These are phyloP conservation scores for Geosmithia putterillii DNA, from an alignment of 2,329 filamentous ascomycete species.

Conservation along the genomic window DNA sequence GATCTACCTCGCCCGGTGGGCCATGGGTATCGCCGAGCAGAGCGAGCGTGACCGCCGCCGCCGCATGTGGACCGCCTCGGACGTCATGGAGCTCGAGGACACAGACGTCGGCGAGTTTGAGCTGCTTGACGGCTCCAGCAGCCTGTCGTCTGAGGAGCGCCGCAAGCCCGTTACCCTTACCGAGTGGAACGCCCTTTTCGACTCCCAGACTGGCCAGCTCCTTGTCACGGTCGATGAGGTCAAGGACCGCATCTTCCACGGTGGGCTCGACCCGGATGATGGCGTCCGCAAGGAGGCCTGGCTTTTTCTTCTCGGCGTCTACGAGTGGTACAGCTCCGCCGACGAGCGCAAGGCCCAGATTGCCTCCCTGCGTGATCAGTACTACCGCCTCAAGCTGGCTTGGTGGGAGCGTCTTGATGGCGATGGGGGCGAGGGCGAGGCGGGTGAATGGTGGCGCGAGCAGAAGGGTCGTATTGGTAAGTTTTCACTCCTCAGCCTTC, in stretches of 20 bases:
- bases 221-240: slow-evolving; percentile 80
- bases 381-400: slow-evolving; percentile 80
- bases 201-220: slow-evolving; percentile 59
- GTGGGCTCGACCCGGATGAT: slow-evolving; percentile 77
- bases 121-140: slow-evolving; percentile 69
- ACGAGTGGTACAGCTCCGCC: slow-evolving; percentile 81
- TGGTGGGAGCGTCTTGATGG: slow-evolving; percentile 96
- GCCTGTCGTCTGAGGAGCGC: slow-evolving; percentile 62
- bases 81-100: slow-evolving; percentile 87
- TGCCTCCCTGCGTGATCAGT: slow-evolving; percentile 82
- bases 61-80: slow-evolving; percentile 84
- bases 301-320: slow-evolving; percentile 84
- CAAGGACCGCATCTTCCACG: slow-evolving; percentile 95
- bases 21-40: slow-evolving; percentile 97
- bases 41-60: slow-evolving; percentile 78
- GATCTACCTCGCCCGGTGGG: slow-evolving; percentile 90
- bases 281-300: slow-evolving; percentile 93
- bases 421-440: slow-evolving; percentile 63
- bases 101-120: slow-evolving; percentile 95
- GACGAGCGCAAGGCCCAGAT: slow-evolving; percentile 76
- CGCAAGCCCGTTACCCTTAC: slow-evolving; percentile 65
- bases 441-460: slow-evolving; percentile 94
- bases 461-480: slow-evolving; percentile 87
- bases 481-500: slow-evolving; percentile 15
- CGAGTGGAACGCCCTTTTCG: slow-evolving; percentile 91